Evolutionary conservation across 164 flowering plant genomes (phyloP), one percentile per base, ranked within the genome.

Genomic region (Annona cherimola): DNA sequence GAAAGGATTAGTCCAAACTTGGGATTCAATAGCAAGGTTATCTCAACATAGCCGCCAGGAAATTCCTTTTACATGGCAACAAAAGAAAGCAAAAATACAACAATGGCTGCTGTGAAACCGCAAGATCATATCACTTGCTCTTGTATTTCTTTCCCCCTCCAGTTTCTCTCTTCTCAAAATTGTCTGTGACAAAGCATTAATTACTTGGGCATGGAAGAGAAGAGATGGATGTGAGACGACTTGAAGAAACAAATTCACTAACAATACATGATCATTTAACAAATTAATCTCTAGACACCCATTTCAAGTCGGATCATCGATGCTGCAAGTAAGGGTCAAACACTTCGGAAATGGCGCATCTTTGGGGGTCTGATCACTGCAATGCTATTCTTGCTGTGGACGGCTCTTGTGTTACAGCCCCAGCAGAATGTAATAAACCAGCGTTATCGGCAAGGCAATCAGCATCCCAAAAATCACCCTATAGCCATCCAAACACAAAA

Each of bases 381-480:
- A 0, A 50, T 50, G 14, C 6, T 50, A 7, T 50, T 7, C 57
- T 7, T 6, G 19, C 20, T 18, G 50, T 2, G 9, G 57, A 45
- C 8, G 46, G n/a, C 9, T 63, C 55, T 45, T 20, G 62, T 59
- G 63, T 84, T 79, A 87, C 74, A 92, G 74, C 74, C 94, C 98
- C 86, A 93, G 73, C n/a, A 93, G 75, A 55, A 93, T 84, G 85
- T 93, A 93, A 86, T 93, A 93, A 3, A 88, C 88, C 0, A 93
- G 87, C 0, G 96, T 90, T 35, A 93, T 87, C 0, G 98, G 98
- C 79, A 93, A 80, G 0, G 98, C 94, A 3, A 92, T 85, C 63
- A 92, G 75, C 97, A 92, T 92, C 66, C 97, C 97, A 63, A 92
- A 92, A 61, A 92, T 92, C 14, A 92, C 97, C 42, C 97, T 92